Percentiles rank a stretch among this genome's conserved stretches.
Evolutionary conservation across 73 alveolate species (phyloP).

Genomic region (Tetrahymena elliotti): DNA sequence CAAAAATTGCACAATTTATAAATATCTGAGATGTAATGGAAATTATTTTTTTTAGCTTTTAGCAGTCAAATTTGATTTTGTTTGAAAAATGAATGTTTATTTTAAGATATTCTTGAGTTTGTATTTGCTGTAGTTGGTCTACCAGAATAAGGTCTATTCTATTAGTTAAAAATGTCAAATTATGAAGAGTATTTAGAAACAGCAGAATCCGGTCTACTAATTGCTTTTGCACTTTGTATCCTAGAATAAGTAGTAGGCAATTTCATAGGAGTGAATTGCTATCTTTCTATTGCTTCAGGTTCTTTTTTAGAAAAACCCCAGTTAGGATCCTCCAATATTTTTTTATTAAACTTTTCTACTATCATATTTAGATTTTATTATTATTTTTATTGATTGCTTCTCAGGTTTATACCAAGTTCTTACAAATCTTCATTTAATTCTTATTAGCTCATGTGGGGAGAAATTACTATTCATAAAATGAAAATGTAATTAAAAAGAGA

Average conservation of each 20-base stretch:
- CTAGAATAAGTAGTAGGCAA: not conserved
- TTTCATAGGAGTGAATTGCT: not conserved
- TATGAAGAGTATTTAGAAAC: not conserved
- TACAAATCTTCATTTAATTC: not conserved
- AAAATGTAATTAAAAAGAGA: not conserved
- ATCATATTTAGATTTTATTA: not conserved
- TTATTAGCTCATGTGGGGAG: not conserved
- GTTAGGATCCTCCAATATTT: not conserved
- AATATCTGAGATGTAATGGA: too few species aligned
- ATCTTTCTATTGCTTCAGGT: not conserved
- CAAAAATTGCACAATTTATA: too few species aligned
- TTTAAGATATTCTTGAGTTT: not conserved
- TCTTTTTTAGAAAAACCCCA: not conserved
- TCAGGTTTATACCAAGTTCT: not conserved
- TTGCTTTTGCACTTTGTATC: not conserved
- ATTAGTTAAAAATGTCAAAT: not conserved
- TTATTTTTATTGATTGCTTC: not conserved
- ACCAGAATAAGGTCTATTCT: not conserved
- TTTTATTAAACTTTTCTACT: not conserved
- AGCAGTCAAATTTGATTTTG: not conserved
- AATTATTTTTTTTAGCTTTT: too few species aligned
- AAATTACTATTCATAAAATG: not conserved
- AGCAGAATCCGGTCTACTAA: not conserved
- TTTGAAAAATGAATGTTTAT: not conserved
- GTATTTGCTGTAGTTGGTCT: not conserved